Conservation (phyloP, 257 asterid species). For the Euphrasia confusa region DNA sequence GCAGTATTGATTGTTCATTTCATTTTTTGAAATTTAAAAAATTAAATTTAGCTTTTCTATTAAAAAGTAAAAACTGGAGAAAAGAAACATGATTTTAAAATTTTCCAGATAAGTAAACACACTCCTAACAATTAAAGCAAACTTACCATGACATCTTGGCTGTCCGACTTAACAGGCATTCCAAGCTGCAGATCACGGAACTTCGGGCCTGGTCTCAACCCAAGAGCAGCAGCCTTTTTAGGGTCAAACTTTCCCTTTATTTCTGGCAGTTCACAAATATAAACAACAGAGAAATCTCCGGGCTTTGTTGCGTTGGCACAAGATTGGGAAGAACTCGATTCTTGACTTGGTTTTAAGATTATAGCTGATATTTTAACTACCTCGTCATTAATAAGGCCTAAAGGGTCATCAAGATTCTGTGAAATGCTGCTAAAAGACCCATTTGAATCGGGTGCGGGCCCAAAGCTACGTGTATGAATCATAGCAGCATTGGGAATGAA, state of each 20-base stretch:
- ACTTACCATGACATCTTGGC: conserved; percentile 61
- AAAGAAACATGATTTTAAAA: not conserved
- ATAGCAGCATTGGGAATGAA: conserved; percentile 87
- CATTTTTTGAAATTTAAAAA: not conserved
- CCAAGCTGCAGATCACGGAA: conserved; percentile 82
- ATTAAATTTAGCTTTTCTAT: not conserved
- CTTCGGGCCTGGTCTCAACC: conserved; percentile 81
- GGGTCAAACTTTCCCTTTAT: conserved; percentile 88
- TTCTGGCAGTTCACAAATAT: conserved; percentile 85
- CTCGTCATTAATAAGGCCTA: conserved; percentile 77
- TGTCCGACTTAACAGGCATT: conserved; percentile 73
- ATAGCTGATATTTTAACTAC: conserved; percentile 84
- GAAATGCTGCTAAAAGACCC: conserved; percentile 32
- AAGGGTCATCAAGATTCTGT: conserved; percentile 38
- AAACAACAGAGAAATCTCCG: conserved; percentile 74
- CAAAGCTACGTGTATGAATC: conserved; percentile 86
- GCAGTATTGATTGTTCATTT: no score
- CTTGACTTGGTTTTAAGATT: conserved; percentile 52
- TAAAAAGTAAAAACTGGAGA: not conserved
- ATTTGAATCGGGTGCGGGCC: conserved; percentile 42
- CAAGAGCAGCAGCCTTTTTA: conserved; percentile 68
- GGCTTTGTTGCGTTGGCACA: conserved; percentile 37
- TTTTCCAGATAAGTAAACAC: not conserved
- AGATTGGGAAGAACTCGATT: conserved; percentile 24
- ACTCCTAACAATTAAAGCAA: no score